A percentile compares a stretch with the other conserved stretches of the same genome.
phyloP scores from a whole-genome alignment of 192 early-diverging fungal genomes.

The Umbelopsis sp. region DNA sequence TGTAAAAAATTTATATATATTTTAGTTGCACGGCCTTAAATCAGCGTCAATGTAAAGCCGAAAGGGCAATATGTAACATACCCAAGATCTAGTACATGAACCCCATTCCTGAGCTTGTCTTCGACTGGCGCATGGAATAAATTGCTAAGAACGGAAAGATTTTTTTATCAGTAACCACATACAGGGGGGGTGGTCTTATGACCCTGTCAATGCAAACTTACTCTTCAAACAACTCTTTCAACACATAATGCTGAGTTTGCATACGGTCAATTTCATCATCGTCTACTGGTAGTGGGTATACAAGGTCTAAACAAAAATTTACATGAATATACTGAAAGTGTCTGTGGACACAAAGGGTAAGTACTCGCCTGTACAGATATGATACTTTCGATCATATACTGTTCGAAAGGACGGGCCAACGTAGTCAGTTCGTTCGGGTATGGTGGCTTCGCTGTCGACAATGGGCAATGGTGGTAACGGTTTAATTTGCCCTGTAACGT shows the following conservation, averaged over 20 bases:
- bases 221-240: conserved; percentile 3
- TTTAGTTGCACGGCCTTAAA: neutral
- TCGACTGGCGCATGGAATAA: conserved; percentile 15
- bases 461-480: neutral
- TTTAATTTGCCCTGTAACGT: neutral
- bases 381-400: neutral
- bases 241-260: conserved; percentile 5
- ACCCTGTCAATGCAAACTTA: neutral
- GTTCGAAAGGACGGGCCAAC: neutral
- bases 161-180: neutral
- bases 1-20: neutral
- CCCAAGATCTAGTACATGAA: conserved; percentile 17
- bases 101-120: neutral
- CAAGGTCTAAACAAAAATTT: neutral
- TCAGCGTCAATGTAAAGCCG: too few species aligned
- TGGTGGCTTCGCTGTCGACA: neutral
- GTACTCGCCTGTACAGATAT: neutral
- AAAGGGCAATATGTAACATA: neutral
- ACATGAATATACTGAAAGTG: too few species aligned
- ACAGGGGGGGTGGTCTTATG: neutral
- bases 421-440: neutral
- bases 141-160: neutral
- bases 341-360: too few species aligned
- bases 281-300: conserved; percentile 10
- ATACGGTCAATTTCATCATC: conserved; percentile 12